phyloP scores from a whole-genome alignment of 345 rosid species.

The Aquilaria sinensis region DNA sequence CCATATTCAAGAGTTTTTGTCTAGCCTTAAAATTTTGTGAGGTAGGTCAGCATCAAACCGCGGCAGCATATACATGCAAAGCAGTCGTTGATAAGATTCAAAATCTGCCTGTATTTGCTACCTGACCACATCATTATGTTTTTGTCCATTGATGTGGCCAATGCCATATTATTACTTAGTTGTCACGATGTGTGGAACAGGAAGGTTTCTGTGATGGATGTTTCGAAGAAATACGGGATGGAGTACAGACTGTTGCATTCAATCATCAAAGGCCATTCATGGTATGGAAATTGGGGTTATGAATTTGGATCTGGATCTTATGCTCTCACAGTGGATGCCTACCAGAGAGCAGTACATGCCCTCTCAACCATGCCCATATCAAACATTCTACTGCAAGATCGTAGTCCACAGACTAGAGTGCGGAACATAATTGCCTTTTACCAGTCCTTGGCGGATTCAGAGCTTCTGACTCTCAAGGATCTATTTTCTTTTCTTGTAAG shows the following conservation, averaged over 20 bases:
- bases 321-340: conserved; percentile 45
- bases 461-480: conserved; percentile 50
- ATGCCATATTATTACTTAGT: no score
- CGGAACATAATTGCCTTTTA: conserved; percentile 46
- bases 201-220: conserved; percentile 71
- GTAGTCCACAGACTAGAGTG: conserved; percentile 32
- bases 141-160: background rate
- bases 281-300: conserved; percentile 76
- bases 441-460: conserved; percentile 37
- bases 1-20: no score
- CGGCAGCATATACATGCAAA: no score
- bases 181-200: conserved; percentile 14
- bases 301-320: conserved; percentile 58
- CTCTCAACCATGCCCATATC: conserved; percentile 41
- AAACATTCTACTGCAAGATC: conserved; percentile 36
- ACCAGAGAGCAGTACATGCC: conserved; percentile 34
- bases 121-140: background rate
- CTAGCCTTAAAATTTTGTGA: no score
- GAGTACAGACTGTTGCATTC: conserved; percentile 58
- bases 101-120: no score
- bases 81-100: no score
- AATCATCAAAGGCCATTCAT: conserved; percentile 44
- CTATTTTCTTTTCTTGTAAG: conserved; percentile 46
- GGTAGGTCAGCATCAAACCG: no score
- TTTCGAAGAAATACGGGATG: conserved; percentile 57